Conservation (phyloP, 2,329 filamentous ascomycete species). For the Arthrinium phaeospermum region DNA sequence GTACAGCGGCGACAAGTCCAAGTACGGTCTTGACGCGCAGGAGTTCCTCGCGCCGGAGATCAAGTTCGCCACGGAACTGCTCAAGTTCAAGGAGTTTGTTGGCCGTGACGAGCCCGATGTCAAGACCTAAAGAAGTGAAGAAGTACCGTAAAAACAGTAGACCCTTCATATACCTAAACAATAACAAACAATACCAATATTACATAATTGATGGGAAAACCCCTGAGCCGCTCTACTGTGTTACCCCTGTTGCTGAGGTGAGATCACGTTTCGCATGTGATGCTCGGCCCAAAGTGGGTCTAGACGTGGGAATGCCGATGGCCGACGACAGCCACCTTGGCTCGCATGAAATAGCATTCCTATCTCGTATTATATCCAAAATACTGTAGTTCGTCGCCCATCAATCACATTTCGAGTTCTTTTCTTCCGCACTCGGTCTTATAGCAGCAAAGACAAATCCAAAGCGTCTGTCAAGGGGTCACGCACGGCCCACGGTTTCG, state of each 20-base stretch:
- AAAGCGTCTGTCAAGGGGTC: not conserved
- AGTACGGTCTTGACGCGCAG: conserved; percentile 83
- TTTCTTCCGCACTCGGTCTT: not conserved
- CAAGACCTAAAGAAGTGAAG: conserved; percentile 72
- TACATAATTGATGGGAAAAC: not conserved
- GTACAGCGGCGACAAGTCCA: conserved; percentile 81
- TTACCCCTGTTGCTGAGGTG: not conserved
- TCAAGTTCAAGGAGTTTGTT: conserved; percentile 94
- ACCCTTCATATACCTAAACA: not conserved
- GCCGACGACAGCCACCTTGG: not conserved
- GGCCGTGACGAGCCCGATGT: conserved; percentile 94
- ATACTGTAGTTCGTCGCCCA: not conserved
- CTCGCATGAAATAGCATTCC: not conserved
- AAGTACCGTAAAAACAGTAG: not conserved
- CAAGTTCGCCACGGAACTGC: conserved; percentile 78
- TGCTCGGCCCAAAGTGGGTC: conserved; percentile 13
- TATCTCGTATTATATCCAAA: not conserved
- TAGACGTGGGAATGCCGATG: not conserved
- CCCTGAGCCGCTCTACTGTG: not conserved
- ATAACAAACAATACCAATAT: conserved; percentile 6
- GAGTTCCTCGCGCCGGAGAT: conserved; percentile 93
- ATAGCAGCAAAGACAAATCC: not conserved
- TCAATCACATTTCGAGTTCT: not conserved
- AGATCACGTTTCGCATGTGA: conserved; percentile 12
- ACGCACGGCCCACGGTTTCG: not conserved